Evolutionary conservation across 2,329 filamentous ascomycete genomes (phyloP), one percentile per base, ranked within the genome.

Genomic region (Pseudophaeomoniella oleicola): DNA sequence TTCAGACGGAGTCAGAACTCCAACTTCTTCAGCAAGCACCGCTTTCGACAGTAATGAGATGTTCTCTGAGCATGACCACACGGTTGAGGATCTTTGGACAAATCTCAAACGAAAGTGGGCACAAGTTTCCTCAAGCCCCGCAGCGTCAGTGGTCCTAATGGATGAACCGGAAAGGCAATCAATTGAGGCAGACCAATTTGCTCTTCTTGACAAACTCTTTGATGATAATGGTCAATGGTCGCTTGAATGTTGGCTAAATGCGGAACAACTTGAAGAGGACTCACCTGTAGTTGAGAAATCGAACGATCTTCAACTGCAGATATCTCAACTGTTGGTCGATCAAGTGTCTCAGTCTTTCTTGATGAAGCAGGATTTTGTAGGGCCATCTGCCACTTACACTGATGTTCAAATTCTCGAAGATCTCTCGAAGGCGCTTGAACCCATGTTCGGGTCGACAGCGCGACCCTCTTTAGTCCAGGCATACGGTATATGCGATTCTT

Each of bases 251-350:
- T 4, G 10, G 5, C 18, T 16, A 32, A 17, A 33, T 42, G 46
- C 5, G 12, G 4, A 44, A 47, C 18, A 41, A 35, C 10, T 12
- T 10, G 37, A 37, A 19, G 46, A 44, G 30, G 39, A 6, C n/a
- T 42, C 47, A 3, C 55, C 59, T 4, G 48, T 51, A 4, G 50
- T 60, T 18, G 38, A 47, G 19, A 34, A 16, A 6, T 47, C 50
- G 31, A 54, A 47, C 32, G 59, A 60, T 33, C 49, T 52, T 29
- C 51, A 57, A 17, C 50, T 60, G 19, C 50, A 57, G 37, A 44
- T 61, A 32, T 58, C 57, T 11, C 59, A 63, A 38, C 40, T 63
- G 5, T 39, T 62, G 15, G 56, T 58, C 15, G 59, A 62, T 32
- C 59, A 62, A 15, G 18, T 36, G 11, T 36, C 34, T 13, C 34